Conservation (phyloP, 352 stramenopile species). For the Phytophthora idaei region DNA sequence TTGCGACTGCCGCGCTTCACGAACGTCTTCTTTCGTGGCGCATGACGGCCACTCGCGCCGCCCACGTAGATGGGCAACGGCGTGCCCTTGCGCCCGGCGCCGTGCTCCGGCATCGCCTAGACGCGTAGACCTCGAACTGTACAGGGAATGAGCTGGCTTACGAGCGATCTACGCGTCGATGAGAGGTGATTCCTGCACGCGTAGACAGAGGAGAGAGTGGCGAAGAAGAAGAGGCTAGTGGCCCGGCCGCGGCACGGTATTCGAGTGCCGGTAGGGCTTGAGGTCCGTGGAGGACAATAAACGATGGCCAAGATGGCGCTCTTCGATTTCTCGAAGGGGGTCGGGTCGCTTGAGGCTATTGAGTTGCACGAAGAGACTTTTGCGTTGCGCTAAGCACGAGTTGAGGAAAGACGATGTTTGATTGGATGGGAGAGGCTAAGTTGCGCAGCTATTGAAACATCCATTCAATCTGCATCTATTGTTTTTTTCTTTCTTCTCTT, state of each 20-base stretch:
- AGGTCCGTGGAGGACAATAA: slow-evolving; percentile 6
- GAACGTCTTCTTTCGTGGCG: slow-evolving; percentile 39
- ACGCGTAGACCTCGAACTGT: neutral
- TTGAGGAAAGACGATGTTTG: neutral
- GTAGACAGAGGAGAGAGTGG: neutral
- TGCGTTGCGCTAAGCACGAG: neutral
- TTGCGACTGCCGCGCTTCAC: slow-evolving; percentile 38
- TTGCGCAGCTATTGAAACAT: neutral
- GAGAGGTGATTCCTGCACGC: neutral
- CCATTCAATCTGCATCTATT: slow-evolving; percentile 8
- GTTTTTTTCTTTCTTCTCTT: neutral
- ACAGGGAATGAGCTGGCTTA: neutral
- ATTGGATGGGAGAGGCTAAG: neutral
- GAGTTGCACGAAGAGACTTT: slow-evolving; percentile 10
- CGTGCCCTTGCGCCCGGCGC: slow-evolving; percentile 39
- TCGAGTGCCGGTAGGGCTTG: neutral
- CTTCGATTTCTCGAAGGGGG: slow-evolving; percentile 12
- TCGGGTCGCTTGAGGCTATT: neutral
- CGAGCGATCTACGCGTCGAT: slow-evolving; percentile 8
- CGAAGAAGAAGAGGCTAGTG: neutral
- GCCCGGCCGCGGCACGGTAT: neutral
- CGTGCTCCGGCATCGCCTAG: slow-evolving; percentile 36
- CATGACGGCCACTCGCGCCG: slow-evolving; percentile 30
- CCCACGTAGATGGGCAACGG: slow-evolving; percentile 47
- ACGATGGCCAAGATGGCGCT: slow-evolving; percentile 15